A percentile compares a stretch with the other conserved stretches of the same genome.
phyloP scores from a whole-genome alignment of 2,329 filamentous ascomycete genomes.

The Calonectria hongkongensis region DNA sequence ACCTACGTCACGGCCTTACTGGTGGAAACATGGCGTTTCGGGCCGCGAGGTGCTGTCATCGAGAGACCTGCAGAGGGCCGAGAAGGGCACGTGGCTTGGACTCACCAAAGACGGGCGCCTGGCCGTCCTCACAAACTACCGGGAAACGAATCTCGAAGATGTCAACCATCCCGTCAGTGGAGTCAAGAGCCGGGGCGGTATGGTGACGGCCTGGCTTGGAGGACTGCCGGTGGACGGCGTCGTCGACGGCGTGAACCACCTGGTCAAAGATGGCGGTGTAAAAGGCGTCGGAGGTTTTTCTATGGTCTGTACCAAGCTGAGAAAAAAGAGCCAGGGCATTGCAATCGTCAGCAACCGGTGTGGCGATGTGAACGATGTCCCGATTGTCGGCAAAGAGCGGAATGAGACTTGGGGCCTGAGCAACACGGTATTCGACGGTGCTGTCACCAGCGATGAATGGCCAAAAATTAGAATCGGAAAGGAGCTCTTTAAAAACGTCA shows the following conservation, averaged over 20 bases:
- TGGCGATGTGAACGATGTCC: constrained; percentile 71
- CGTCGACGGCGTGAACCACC: constrained; percentile 69
- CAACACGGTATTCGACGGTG: constrained; percentile 75
- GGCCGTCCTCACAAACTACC: constrained; percentile 80
- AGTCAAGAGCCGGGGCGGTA: constrained; percentile 75
- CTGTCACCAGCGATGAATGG: constrained; percentile 68
- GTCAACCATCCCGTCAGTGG: constrained; percentile 72
- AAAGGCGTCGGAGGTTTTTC: constrained; percentile 80
- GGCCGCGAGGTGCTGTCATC: constrained; percentile 73
- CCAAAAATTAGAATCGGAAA: constrained; percentile 76
- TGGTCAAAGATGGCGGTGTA: constrained; percentile 72
- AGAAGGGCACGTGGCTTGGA: constrained; percentile 80
- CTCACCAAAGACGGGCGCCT: constrained; percentile 76
- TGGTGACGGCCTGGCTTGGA: constrained; percentile 78
- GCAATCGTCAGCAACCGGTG: constrained; percentile 79
- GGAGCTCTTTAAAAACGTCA: constrained; percentile 64
- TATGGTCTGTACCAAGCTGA: constrained; percentile 78
- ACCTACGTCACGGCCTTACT: constrained; percentile 78
- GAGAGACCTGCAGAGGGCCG: constrained; percentile 76
- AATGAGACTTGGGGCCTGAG: constrained; percentile 76
- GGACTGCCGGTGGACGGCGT: constrained; percentile 68
- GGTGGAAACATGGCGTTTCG: constrained; percentile 72
- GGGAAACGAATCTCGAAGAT: constrained; percentile 72
- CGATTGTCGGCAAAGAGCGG: constrained; percentile 72
- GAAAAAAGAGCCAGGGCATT: constrained; percentile 68